Percentiles rank a stretch among this genome's conserved stretches.
Conservation (phyloP, 441 rosid genomes). For the Populus hybrid region DNA sequence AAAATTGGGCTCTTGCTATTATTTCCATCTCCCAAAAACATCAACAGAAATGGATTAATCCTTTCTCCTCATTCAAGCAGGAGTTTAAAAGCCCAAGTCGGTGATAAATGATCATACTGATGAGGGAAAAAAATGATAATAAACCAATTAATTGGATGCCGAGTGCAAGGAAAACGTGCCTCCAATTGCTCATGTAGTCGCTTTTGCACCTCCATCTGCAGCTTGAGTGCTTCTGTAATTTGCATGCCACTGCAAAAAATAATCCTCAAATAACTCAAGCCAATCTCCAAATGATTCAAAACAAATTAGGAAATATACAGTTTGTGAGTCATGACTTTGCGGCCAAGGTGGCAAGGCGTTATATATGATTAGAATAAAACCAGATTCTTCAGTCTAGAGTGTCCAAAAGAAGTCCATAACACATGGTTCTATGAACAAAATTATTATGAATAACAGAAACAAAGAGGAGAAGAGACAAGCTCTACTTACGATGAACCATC, state of each 20-base stretch:
- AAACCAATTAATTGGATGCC: neutral
- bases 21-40: neutral
- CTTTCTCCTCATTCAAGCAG: constrained; percentile 6
- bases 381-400: neutral
- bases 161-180: constrained; percentile 48
- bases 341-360: neutral
- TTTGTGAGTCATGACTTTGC: neutral
- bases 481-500: constrained; percentile 93
- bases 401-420: neutral
- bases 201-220: constrained; percentile 98
- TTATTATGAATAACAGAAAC: neutral
- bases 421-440: neutral
- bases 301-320: neutral
- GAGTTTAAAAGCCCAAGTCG: neutral
- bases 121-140: neutral
- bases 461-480: constrained; percentile 16
- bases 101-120: neutral
- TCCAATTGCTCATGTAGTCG: constrained; percentile 94
- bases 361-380: neutral
- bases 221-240: constrained; percentile 93
- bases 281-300: constrained; percentile 9
- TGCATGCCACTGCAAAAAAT: constrained; percentile 78
- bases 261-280: constrained; percentile 1
- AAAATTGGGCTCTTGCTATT: neutral
- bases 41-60: neutral